phyloP scores from a whole-genome alignment of 805 yeast genomes.

The Nakazawaea molendinolei region DNA sequence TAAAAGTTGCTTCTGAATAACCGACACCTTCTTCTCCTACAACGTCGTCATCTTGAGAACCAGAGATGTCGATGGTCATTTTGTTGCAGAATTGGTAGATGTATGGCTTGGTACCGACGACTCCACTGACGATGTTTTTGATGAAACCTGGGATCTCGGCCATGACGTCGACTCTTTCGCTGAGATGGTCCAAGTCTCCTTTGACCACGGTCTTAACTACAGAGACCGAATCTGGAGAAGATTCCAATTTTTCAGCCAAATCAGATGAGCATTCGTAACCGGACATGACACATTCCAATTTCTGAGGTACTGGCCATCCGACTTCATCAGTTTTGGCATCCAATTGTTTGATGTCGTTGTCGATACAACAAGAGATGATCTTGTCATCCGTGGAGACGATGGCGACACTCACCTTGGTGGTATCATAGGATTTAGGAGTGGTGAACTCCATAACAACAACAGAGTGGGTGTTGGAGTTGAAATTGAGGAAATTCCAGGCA shows the following conservation, averaged over 20 bases:
- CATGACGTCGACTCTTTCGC: constrained; percentile 96
- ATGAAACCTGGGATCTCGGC: constrained; percentile 93
- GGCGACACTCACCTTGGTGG: constrained; percentile 74
- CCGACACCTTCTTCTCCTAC: constrained; percentile 55
- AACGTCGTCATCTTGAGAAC: constrained; percentile 29
- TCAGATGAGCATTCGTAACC: constrained; percentile 23
- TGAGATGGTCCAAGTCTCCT: constrained; percentile 56
- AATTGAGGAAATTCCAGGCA: constrained; percentile 89
- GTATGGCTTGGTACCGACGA: constrained; percentile 94
- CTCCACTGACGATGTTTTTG: constrained; percentile 87
- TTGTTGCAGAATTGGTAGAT: constrained; percentile 85
- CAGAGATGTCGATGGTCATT: constrained; percentile 37
- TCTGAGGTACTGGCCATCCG: constrained; percentile 86
- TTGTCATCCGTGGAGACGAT: constrained; percentile 61
- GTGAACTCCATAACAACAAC: constrained; percentile 93
- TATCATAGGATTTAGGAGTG: constrained; percentile 86
- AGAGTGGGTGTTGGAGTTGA: constrained; percentile 67
- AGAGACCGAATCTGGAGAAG: constrained; percentile 22
- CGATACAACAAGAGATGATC: constrained; percentile 53
- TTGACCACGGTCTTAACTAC: constrained; percentile 40
- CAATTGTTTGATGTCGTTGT: constrained; percentile 58
- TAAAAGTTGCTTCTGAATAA: constrained; percentile 79
- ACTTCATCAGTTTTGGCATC: constrained; percentile 60
- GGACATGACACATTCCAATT: constrained; percentile 50
- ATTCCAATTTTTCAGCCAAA: constrained; percentile 34